Base-by-base conservation (phyloP, 2,329 filamentous ascomycete genomes). In the Fusarium buharicum region DNA sequence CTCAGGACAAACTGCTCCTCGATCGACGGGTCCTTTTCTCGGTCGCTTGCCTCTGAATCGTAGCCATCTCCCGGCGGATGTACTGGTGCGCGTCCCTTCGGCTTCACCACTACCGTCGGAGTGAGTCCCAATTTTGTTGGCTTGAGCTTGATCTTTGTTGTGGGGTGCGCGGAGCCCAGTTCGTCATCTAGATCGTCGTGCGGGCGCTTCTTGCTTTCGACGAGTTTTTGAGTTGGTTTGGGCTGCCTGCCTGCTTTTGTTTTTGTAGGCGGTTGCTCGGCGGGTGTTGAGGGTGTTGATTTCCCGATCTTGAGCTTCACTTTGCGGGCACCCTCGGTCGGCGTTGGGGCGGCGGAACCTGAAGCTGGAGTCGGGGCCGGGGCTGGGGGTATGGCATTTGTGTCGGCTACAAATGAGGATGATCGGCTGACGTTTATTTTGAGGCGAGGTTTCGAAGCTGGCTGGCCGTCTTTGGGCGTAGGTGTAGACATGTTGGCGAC, bases 41-140 rank as follows among this genome's bases (percentile, higher is more conserved):
- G 87, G 72, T 98, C 95, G 51, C 93, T 95, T 12, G 93, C 92
- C 76, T 98, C 95, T 4, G 93, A 97, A 74, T 99, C 95, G 76
- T 98, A 99, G 8, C 94, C 95, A 52, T 96, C 92, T 47, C 95
- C 95, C 1, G 86, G 85, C 6, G 88, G 87, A 62, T 91, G 85
- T 28, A 84, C 80, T 7, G 91, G 89, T 2, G 86, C 82, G 62
- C 87, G 84, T n/a, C 89, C 89, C 67, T 88, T 86, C 44, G 86
- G 81, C 70, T 87, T 89, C 54, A 91, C 73, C 40, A 79, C 76
- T 17, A 80, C 59, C 44, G 69, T 71, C 3, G 78, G 74, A 38
- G 75, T 77, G 50, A 70, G 73, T 50, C 66, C 73, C 44, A 68
- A 64, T 50, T 81, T 75, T 18, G 76, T 79, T 40, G 72, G 70